phyloP scores from a whole-genome alignment of 495 filamentous ascomycete genomes.

The Hyphodiscus hymeniophilus region DNA sequence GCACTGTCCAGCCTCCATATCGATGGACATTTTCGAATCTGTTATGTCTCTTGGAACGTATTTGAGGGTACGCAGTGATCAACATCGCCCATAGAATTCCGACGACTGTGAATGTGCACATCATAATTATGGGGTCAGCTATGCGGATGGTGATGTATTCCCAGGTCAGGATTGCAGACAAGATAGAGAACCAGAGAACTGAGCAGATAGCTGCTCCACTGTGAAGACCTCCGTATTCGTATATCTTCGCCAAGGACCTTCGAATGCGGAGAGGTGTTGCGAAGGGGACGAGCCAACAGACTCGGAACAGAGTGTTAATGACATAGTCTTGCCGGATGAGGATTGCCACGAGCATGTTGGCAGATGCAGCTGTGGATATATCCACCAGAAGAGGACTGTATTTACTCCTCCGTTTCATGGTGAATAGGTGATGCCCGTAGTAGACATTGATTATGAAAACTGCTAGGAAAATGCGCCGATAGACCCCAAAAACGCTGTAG shows the following conservation, averaged over 20 bases:
- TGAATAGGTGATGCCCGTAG: slow-evolving; percentile 13
- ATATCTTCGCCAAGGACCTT: slow-evolving; percentile 60
- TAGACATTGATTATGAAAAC: slow-evolving; percentile 16
- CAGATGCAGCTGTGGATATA: slow-evolving; percentile 32
- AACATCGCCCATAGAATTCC: slow-evolving; percentile 37
- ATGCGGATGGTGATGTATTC: slow-evolving; percentile 38
- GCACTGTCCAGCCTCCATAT: slow-evolving; percentile 53
- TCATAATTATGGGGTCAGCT: slow-evolving; percentile 17
- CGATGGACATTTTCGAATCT: slow-evolving; percentile 61
- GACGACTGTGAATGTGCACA: slow-evolving; percentile 32
- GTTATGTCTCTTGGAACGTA: slow-evolving; percentile 51
- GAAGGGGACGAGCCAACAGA: slow-evolving; percentile 47
- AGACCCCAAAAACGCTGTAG: slow-evolving; percentile 14
- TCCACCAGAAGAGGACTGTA: slow-evolving; percentile 17
- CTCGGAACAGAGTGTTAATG: slow-evolving; percentile 60
- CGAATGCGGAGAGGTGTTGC: slow-evolving; percentile 56
- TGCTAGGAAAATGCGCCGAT: slow-evolving; percentile 14
- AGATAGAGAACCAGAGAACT: slow-evolving; percentile 57
- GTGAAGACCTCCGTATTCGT: slow-evolving; percentile 72
- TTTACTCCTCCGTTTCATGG: slow-evolving; percentile 10
- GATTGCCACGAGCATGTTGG: slow-evolving; percentile 39
- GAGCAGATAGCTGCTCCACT: slow-evolving; percentile 62
- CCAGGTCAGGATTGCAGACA: slow-evolving; percentile 30
- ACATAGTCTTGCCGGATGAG: slow-evolving; percentile 67
- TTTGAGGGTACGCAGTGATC: slow-evolving; percentile 38